Evolutionary conservation across 768 basidiomycete species (phyloP).

Genomic region (Peribolospora baueri): DNA sequence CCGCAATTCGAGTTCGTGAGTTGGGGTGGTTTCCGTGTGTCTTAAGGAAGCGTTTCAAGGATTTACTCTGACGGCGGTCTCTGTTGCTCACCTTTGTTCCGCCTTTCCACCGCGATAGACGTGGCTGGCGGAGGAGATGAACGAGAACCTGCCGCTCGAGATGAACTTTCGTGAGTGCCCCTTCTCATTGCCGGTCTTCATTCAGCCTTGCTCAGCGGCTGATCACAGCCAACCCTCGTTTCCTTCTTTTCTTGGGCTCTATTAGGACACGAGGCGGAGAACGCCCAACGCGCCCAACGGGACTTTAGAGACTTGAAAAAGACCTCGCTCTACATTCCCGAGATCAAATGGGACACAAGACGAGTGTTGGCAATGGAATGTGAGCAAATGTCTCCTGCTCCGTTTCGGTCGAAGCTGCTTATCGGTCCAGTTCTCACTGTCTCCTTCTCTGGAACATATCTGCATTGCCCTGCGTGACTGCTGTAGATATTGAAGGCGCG

Average conservation of each 20-base stretch:
- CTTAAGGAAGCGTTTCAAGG: neutral
- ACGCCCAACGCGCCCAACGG: slow-evolving; percentile 41
- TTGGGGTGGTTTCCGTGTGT: slow-evolving; percentile 9
- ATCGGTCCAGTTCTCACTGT: neutral
- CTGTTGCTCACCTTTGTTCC: too few species aligned
- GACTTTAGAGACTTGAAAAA: slow-evolving; percentile 50
- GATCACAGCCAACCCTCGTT: neutral
- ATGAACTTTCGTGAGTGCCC: slow-evolving; percentile 46
- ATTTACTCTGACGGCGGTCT: too few species aligned
- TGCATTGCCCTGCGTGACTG: neutral
- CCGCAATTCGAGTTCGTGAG: slow-evolving; percentile 65
- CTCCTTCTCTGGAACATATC: neutral
- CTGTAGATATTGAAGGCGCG: slow-evolving; percentile 34
- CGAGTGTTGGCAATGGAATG: slow-evolving; percentile 87
- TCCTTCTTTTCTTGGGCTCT: neutral
- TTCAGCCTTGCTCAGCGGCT: neutral
- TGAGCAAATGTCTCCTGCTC: neutral
- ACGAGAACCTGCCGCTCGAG: slow-evolving; percentile 62
- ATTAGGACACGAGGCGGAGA: slow-evolving; percentile 49
- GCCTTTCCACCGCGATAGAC: slow-evolving; percentile 16
- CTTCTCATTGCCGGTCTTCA: neutral
- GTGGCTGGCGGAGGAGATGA: slow-evolving; percentile 89
- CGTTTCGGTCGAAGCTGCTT: neutral
- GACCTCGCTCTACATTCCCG: slow-evolving; percentile 56
- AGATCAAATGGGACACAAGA: slow-evolving; percentile 51